Evolutionary conservation across 1,139 yeast genomes (phyloP), one percentile per base, ranked within the genome.

Genomic region (Yamadazyma oceani): DNA sequence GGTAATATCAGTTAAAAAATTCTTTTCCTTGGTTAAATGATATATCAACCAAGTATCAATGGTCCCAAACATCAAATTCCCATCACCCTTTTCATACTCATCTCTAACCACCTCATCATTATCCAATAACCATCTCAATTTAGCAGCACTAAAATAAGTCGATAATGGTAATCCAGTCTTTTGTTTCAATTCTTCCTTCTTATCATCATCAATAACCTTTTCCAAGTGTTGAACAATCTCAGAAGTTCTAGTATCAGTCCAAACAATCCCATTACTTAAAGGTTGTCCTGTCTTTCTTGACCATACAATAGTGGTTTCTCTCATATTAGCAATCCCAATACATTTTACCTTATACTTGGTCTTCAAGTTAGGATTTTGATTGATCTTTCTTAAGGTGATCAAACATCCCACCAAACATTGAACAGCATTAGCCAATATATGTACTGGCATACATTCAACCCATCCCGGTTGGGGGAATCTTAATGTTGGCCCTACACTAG

Each of bases 281-380:
- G 97, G 94, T 51, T 75, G 71, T 33, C 97, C 97, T 2, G 97
- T 88, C 41, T 72, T 72, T 50, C 81, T 75, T 40, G 88, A 83
- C 97, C 97, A 90, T 37, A 90, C 83, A 41, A 90, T 78, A 23
- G 96, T 85, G 32, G 97, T 89, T 64, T 90, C 97, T 59, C 97
- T 80, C 92, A 90, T 94, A 65, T 89, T 90, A 43, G 97, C 94
- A 52, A 90, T 79, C 32, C 97, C 96, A 50, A 90, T 75, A 38
- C 83, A 75, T 40, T 73, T 73, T 40, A 84, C 75, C 50, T 66
- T 69, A 61, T 78, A 82, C 44, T 73, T 76, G 41, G 73, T 61
- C 47, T 73, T 64, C 43, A 73, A 66, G 37, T 67, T 64, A 1
- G 75, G 69, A 37, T 68, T 68, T 47, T 78, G 75, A 62, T 83